Conservation (phyloP, 2,329 filamentous ascomycete genomes). For the Pezicula rhizophila region DNA sequence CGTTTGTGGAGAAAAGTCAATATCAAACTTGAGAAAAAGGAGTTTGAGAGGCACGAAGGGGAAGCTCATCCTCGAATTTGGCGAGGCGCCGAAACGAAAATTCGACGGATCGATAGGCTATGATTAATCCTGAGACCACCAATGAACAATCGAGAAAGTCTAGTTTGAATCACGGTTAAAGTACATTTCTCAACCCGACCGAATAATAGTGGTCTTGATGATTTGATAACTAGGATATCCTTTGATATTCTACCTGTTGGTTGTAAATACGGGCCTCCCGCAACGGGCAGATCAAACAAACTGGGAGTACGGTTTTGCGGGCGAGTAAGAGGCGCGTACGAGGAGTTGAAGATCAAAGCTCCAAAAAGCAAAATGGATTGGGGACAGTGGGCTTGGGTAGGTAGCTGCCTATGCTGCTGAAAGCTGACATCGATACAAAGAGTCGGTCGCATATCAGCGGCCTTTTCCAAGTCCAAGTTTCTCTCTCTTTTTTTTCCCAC, state of each 20-base stretch:
- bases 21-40: background rate
- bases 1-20: slow-evolving; percentile 11
- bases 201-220: background rate
- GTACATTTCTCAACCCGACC: slow-evolving; percentile 1
- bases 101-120: slow-evolving; percentile 17
- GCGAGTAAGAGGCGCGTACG: background rate
- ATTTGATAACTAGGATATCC: background rate
- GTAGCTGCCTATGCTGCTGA: slow-evolving; percentile 10
- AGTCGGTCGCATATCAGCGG: no score
- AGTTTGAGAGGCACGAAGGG: background rate
- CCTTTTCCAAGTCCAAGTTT: background rate
- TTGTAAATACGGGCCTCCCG: background rate
- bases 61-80: slow-evolving; percentile 6
- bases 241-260: background rate
- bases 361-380: no score
- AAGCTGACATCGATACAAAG: slow-evolving; percentile 14
- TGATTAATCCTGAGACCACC: slow-evolving; percentile 11
- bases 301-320: background rate
- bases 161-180: slow-evolving; percentile 7
- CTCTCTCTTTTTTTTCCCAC: background rate
- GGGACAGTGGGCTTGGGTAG: slow-evolving; percentile 10
- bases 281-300: background rate
- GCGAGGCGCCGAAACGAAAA: slow-evolving; percentile 12
- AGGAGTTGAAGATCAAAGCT: background rate
- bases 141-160: slow-evolving; percentile 11